A percentile compares a stretch with the other conserved stretches of the same genome.
Evolutionary conservation across 2,329 filamentous ascomycete species (phyloP).

Genomic region (Coniochaeta ligniaria): DNA sequence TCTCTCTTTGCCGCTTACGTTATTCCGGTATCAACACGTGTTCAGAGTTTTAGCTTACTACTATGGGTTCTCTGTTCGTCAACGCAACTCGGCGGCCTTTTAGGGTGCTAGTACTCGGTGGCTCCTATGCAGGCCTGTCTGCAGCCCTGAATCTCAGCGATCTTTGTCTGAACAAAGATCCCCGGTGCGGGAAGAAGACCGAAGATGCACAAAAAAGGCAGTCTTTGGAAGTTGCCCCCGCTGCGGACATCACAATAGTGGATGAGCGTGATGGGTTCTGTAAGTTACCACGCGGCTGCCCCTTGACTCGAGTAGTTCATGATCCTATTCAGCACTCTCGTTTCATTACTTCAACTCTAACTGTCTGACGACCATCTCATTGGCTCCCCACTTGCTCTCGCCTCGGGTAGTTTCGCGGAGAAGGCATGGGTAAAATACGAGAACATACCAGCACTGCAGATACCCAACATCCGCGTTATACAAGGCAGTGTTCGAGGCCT

Average conservation of each 20-base stretch:
- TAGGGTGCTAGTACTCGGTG: slow-evolving; percentile 61
- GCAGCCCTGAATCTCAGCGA: slow-evolving; percentile 61
- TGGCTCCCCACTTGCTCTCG: slow-evolving; percentile 65
- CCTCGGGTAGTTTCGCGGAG: slow-evolving; percentile 53
- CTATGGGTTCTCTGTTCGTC: slow-evolving; percentile 10
- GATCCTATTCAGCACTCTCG: background rate
- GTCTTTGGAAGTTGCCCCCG: slow-evolving; percentile 25
- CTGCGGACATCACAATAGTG: slow-evolving; percentile 64
- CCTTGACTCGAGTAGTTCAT: background rate
- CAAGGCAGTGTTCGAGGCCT: slow-evolving; percentile 58
- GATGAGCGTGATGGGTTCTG: slow-evolving; percentile 81
- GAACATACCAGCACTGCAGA: slow-evolving; percentile 59
- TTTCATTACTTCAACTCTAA: background rate
- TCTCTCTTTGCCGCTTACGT: too few species aligned
- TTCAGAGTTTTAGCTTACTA: too few species aligned
- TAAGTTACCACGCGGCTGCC: slow-evolving; percentile 32
- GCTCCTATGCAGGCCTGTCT: slow-evolving; percentile 65
- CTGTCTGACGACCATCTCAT: slow-evolving; percentile 62
- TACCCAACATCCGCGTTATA: slow-evolving; percentile 54
- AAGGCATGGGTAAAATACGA: slow-evolving; percentile 65
- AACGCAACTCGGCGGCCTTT: slow-evolving; percentile 22
- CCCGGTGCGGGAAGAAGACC: slow-evolving; percentile 31
- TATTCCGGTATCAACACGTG: too few species aligned
- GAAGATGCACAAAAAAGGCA: slow-evolving; percentile 12
- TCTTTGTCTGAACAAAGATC: slow-evolving; percentile 47